A percentile compares a stretch with the other conserved stretches of the same genome.
Evolutionary conservation across 2,329 filamentous ascomycete species (phyloP).

Genomic region (Fusarium keratoplasticum): DNA sequence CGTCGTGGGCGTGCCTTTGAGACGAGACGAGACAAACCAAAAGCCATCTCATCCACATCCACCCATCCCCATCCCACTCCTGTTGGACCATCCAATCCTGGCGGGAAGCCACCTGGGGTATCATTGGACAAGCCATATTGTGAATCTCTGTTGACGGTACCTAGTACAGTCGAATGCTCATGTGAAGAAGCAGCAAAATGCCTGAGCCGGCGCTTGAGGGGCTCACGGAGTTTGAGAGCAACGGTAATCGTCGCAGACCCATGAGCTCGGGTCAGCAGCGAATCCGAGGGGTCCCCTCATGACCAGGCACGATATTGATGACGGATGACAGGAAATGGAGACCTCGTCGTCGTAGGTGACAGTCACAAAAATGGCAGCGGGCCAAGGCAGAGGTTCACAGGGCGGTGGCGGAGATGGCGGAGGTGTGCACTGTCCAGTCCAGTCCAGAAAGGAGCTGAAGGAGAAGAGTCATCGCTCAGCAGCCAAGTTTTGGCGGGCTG

Average conservation of each 20-base stretch:
- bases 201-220: conserved; percentile 8
- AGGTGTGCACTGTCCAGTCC: conserved; percentile 30
- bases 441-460: conserved; percentile 15
- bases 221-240: neutral
- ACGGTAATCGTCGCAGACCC: neutral
- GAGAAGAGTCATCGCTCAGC: conserved; percentile 41
- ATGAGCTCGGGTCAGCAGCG: conserved; percentile 1
- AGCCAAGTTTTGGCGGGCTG: conserved; percentile 34
- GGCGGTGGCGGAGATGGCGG: conserved; percentile 39
- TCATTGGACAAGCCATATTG: conserved; percentile 17
- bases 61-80: conserved; percentile 7
- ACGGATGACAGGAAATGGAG: conserved; percentile 11
- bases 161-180: neutral
- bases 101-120: conserved; percentile 9
- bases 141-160: neutral
- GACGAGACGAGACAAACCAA: conserved; percentile 30
- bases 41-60: conserved; percentile 24
- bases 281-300: neutral
- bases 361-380: conserved; percentile 23
- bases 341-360: conserved; percentile 10
- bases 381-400: conserved; percentile 22
- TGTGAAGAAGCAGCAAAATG: conserved; percentile 14
- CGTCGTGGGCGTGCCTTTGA: conserved; percentile 6
- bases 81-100: conserved; percentile 7
- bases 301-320: conserved; percentile 10